Evolutionary conservation across 2,329 filamentous ascomycete genomes (phyloP), one percentile per base, ranked within the genome.

Genomic region (Pleomassaria siparia): DNA sequence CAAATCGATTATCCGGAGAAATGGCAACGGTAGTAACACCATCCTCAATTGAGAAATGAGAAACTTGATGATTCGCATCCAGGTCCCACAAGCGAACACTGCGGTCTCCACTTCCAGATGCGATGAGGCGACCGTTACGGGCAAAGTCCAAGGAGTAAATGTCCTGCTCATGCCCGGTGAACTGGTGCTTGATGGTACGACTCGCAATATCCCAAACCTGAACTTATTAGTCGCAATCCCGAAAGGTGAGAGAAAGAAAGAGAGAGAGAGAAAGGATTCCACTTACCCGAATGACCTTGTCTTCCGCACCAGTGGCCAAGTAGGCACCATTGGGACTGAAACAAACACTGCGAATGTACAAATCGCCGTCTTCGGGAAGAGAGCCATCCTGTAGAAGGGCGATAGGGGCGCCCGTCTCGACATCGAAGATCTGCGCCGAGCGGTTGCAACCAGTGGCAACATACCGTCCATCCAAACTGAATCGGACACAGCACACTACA

Each of bases 401-500:
- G 44, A 97, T 85, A 70, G 92, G 94, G 59, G 89, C 84, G 46
- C 94, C 94, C 13, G 84, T 88, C 62, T 84, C 80, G 33, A 97
- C 92, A 57, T 99, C 94, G 71, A 94, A 99, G 62, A 99, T 99
- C 73, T 97, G 92, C n/a, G 94, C 94, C n/a, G 91, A 96, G 55
- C 91, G 81, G 73, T 99, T 99, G 79, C 94, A 97, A 35, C 94
- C 94, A 4, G 94, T 99, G 7, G 94, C 94, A 46, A 99, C 88
- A 60, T 89, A 96, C 67, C 95, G 91, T 59, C 94, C 94, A 66
- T 99, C 94, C 46, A 88, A 84, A 69, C 92, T 97, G 78, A 99
- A 99, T 49, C 94, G 84, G 28, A 99, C 94, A 70, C 94, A 99
- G 80, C 94, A 99, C 1, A 99, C 94, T 3, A 99, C 94, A 62